Base-by-base conservation (phyloP, 2,329 filamentous ascomycete species). In the Alternaria ventricosa region DNA sequence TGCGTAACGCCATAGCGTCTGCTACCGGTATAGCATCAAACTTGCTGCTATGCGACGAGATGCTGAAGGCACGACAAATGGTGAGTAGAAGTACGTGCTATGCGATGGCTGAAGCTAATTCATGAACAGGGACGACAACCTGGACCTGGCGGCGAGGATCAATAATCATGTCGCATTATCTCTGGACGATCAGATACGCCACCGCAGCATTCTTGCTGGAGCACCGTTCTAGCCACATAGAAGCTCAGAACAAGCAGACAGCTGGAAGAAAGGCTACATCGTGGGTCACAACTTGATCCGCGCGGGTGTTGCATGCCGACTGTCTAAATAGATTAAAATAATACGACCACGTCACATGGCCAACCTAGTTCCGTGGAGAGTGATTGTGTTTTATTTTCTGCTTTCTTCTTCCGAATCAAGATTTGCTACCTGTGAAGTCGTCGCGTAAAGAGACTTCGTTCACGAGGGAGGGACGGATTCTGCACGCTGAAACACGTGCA, bases 11-110 rank as follows among this genome's bases (percentile, higher is more conserved):
- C 80, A 89, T 99, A 67, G 94, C 96, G 4, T 97, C 94, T 33
- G 96, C 94, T 80, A 92, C 95, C 25, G 93, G 96, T 67, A 99
- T 99, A 76, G 95, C 96, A 6, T 95, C 93, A 10, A 99, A 99
- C 83, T 85, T 99, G 69, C 85, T 99, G 70, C 87, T 99, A 54
- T 99, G 96, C 77, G 96, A 99, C 77, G 96, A 99, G 86, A 87
- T 99, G 85, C 86, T 99, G 75, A 99, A 99, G 87, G 96, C 96
- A 65, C 88, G 96, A 79, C 95, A 99, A 85, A 99, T 99, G 96
- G 91, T 77, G 69, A 66, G 71, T 23, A 22, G 18, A 36, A 28
- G 33, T 10, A 25, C 25, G n/a, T 30, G 6, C 45, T 46, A 23
- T 45, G 15, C 12, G 33, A 22, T 3, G 23, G 22, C 25, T 45